Percentiles rank a stretch among this genome's conserved stretches.
phyloP scores from a whole-genome alignment of 768 basidiomycete species.

The Serendipita vermifera region DNA sequence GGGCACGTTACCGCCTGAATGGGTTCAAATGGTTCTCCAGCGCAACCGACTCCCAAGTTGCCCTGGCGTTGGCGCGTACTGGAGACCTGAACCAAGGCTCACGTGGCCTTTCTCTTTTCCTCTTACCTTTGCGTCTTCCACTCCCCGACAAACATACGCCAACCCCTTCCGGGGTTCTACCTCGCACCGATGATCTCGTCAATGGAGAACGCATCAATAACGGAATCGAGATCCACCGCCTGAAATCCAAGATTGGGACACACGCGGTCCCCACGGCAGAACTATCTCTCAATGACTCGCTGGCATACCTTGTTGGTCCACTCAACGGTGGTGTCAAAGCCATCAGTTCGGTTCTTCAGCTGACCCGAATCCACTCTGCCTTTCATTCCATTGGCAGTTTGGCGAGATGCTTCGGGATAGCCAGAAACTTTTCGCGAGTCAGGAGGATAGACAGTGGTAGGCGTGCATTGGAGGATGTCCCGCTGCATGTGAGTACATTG shows the following conservation, averaged over 20 bases:
- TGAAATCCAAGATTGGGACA: slow-evolving; percentile 72
- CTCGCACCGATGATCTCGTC: slow-evolving; percentile 22
- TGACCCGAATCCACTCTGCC: slow-evolving; percentile 60
- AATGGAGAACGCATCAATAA: slow-evolving; percentile 29
- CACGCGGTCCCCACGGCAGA: slow-evolving; percentile 64
- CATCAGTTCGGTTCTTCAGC: slow-evolving; percentile 61
- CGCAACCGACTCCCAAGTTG: slow-evolving; percentile 62
- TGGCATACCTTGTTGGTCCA: slow-evolving; percentile 50
- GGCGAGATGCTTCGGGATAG: slow-evolving; percentile 51
- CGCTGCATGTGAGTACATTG: slow-evolving; percentile 52
- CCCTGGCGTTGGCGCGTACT: slow-evolving; percentile 62
- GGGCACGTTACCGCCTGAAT: slow-evolving; percentile 39
- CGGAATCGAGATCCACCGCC: slow-evolving; percentile 53
- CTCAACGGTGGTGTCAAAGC: slow-evolving; percentile 48
- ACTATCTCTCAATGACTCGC: slow-evolving; percentile 44
- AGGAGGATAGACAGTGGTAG: slow-evolving; percentile 42
- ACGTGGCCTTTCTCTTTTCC: slow-evolving; percentile 57
- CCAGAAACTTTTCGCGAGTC: slow-evolving; percentile 48
- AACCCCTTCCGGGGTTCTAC: slow-evolving; percentile 15
- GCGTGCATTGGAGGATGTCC: slow-evolving; percentile 38
- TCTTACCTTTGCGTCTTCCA: slow-evolving; percentile 39
- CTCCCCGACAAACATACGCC: slow-evolving; percentile 22
- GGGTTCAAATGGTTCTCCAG: slow-evolving; percentile 81
- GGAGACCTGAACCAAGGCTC: slow-evolving; percentile 42
- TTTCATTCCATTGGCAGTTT: slow-evolving; percentile 42